These are phyloP conservation scores for Sclerotiophoma versabilis DNA, from an alignment of 2,329 filamentous ascomycete species.

Conservation along the genomic window DNA sequence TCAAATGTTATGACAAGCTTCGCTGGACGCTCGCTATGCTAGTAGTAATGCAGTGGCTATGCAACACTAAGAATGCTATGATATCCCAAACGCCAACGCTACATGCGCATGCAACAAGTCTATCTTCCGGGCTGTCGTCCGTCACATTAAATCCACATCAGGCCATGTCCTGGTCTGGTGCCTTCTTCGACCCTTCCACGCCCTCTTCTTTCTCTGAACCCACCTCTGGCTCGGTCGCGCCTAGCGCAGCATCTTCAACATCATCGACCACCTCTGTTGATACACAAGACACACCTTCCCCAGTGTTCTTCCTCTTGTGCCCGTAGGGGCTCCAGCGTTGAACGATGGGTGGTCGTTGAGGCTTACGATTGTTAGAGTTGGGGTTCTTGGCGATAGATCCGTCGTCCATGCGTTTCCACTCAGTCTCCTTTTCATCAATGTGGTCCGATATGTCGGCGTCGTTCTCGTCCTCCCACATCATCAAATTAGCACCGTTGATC, in stretches of 20 bases:
- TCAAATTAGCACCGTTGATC: constrained; percentile 48
- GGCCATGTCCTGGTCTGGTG: constrained; percentile 27
- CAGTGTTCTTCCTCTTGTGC: constrained; percentile 35
- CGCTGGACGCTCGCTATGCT: constrained; percentile 6
- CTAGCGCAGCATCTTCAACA: constrained; percentile 12
- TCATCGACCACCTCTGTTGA: constrained; percentile 31
- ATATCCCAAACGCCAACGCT: constrained; percentile 28
- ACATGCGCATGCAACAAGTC: constrained; percentile 21
- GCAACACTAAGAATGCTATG: constrained; percentile 18
- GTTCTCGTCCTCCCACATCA: constrained; percentile 51
- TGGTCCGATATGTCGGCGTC: constrained; percentile 49
- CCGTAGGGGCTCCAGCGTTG: constrained; percentile 46
- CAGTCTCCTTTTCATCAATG: constrained; percentile 45
- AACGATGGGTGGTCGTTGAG: constrained; percentile 32
- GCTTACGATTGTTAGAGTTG: constrained; percentile 42
- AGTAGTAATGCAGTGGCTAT: constrained; percentile 11
- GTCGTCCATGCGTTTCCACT: constrained; percentile 48
- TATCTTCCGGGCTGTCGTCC: neutral
- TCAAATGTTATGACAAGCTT: neutral
- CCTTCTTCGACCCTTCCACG: constrained; percentile 10
- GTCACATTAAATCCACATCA: neutral
- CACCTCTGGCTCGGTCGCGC: constrained; percentile 8
- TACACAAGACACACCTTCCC: constrained; percentile 31
- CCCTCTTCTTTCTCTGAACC: constrained; percentile 1
- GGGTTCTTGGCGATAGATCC: constrained; percentile 49